A percentile compares a stretch with the other conserved stretches of the same genome.
Evolutionary conservation across 768 basidiomycete species (phyloP).

Genomic region (Gloeophyllum trabeum): DNA sequence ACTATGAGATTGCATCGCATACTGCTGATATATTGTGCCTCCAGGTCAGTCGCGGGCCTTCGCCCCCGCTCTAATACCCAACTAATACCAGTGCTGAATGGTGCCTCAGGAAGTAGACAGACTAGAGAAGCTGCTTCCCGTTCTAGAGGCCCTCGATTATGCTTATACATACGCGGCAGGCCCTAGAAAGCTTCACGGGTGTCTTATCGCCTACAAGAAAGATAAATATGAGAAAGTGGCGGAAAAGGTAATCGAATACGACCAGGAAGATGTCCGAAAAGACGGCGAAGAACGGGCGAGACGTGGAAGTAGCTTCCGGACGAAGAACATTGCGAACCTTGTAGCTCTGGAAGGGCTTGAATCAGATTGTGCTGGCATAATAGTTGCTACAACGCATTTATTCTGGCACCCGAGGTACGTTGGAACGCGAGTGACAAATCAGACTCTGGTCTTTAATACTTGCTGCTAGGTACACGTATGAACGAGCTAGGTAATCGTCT

Average conservation of each 20-base stretch:
- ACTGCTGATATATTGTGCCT: slow-evolving; percentile 79
- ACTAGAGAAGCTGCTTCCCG: slow-evolving; percentile 59
- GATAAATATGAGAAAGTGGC: slow-evolving; percentile 34
- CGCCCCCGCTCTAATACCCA: slow-evolving; percentile 1
- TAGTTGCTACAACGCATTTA: slow-evolving; percentile 84
- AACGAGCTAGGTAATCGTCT: slow-evolving; percentile 52
- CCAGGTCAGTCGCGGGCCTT: slow-evolving; percentile 40
- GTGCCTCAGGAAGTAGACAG: slow-evolving; percentile 73
- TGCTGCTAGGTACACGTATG: slow-evolving; percentile 67
- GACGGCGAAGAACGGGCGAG: slow-evolving; percentile 23
- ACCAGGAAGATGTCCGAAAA: slow-evolving; percentile 42
- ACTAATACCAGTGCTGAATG: neutral
- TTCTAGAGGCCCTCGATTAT: slow-evolving; percentile 56
- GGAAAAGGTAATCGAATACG: slow-evolving; percentile 51
- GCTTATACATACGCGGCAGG: slow-evolving; percentile 55
- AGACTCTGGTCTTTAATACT: too few species aligned
- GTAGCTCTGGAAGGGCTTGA: slow-evolving; percentile 46
- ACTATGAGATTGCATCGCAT: slow-evolving; percentile 61
- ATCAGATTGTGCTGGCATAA: slow-evolving; percentile 37
- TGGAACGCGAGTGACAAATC: too few species aligned
- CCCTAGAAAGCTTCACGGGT: slow-evolving; percentile 73
- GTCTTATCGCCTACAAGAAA: slow-evolving; percentile 66
- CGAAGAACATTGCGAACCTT: slow-evolving; percentile 73
- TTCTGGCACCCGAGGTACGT: slow-evolving; percentile 90
- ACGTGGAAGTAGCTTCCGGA: slow-evolving; percentile 51